phyloP scores from a whole-genome alignment of 2,329 filamentous ascomycete species.

The Fonsecaea pedrosoi region DNA sequence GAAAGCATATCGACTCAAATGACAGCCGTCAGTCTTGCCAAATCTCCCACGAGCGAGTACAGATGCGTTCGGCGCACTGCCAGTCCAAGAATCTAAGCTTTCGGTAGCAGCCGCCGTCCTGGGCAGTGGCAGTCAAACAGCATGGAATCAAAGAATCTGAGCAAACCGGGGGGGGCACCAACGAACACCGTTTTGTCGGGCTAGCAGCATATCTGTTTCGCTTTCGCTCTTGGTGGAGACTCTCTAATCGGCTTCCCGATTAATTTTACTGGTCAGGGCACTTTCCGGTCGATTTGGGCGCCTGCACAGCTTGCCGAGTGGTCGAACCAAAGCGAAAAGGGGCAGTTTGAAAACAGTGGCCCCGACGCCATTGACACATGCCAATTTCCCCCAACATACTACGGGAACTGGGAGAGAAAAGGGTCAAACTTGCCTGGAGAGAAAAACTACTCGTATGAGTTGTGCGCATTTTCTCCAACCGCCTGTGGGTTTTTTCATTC shows the following conservation, averaged over 20 bases:
- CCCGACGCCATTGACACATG: not conserved
- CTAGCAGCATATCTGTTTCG: not conserved
- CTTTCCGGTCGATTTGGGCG: not conserved
- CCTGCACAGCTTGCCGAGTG: not conserved
- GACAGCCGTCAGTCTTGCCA: not conserved
- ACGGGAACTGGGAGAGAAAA: not conserved
- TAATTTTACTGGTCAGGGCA: not conserved
- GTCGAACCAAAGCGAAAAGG: not conserved
- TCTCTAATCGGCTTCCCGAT: not conserved
- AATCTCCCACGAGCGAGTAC: not conserved
- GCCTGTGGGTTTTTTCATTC: not conserved
- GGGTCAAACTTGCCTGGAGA: not conserved
- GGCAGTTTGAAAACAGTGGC: not conserved
- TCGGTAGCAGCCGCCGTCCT: not conserved
- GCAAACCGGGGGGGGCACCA: not conserved
- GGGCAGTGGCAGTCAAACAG: not conserved
- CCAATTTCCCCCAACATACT: conserved; percentile 1
- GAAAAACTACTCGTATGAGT: not conserved
- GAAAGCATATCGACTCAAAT: not conserved
- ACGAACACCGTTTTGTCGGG: not conserved
- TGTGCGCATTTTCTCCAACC: not conserved
- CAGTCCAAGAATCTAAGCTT: not conserved
- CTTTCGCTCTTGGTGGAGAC: not conserved
- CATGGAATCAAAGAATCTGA: not conserved
- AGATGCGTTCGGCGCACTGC: not conserved